Conservation (phyloP, 345 rosid species). For the Pugionium dolabratum region DNA sequence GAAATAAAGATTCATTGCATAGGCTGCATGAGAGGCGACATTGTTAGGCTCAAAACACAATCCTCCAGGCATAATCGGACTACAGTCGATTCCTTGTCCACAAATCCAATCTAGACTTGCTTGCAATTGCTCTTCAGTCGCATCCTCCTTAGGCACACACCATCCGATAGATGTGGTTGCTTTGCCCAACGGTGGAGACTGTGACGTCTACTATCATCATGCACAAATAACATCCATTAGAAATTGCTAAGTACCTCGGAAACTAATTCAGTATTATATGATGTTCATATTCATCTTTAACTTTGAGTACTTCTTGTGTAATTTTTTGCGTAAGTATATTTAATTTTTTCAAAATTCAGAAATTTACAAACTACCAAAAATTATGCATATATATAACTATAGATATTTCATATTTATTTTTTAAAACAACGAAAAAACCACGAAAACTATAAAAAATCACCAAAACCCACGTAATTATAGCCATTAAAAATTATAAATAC, state of each 20-base stretch:
- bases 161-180: conserved; percentile 47
- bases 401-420: too few relatives aligned
- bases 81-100: conserved; percentile 71
- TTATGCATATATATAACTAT: too few relatives aligned
- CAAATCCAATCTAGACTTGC: conserved; percentile 80
- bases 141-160: conserved; percentile 68
- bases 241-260: conserved; percentile 3
- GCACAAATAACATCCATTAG: neutral
- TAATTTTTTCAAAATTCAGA: too few relatives aligned
- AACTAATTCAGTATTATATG: too few relatives aligned
- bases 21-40: conserved; percentile 71
- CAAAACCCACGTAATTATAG: too few relatives aligned
- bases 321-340: too few relatives aligned
- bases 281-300: too few relatives aligned
- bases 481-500: too few relatives aligned
- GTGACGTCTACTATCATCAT: conserved; percentile 24
- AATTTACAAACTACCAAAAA: too few relatives aligned
- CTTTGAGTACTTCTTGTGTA: too few relatives aligned
- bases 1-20: conserved; percentile 82
- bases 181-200: conserved; percentile 38
- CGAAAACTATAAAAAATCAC: too few relatives aligned
- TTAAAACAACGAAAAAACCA: too few relatives aligned
- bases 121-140: conserved; percentile 60
- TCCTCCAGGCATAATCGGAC: conserved; percentile 77
- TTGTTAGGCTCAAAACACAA: conserved; percentile 80